Conservation (phyloP, 306 rosid species). For the Castanopsis chinensis region DNA sequence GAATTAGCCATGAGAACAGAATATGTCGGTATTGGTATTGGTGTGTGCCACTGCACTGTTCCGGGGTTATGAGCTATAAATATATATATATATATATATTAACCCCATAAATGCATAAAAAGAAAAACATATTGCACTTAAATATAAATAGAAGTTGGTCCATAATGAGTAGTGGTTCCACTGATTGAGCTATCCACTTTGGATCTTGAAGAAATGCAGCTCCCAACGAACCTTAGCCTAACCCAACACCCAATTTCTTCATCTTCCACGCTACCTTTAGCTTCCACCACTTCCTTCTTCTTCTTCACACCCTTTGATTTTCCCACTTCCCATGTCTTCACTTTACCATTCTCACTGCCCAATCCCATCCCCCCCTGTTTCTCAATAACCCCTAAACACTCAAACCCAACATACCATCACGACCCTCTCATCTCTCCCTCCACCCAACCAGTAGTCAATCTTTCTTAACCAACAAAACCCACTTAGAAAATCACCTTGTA, state of each 20-base stretch:
- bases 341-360: constrained; percentile 69
- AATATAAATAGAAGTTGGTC: constrained; percentile 41
- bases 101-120: too few relatives aligned
- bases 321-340: constrained; percentile 65
- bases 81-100: too few relatives aligned
- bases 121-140: too few relatives aligned
- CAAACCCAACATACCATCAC: constrained; percentile 47
- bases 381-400: constrained; percentile 38
- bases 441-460: constrained; percentile 20
- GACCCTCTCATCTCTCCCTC: constrained; percentile 39
- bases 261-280: constrained; percentile 29
- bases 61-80: too few relatives aligned
- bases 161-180: constrained; percentile 79
- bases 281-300: constrained; percentile 33
- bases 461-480: constrained; percentile 11
- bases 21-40: too few relatives aligned
- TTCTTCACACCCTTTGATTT: constrained; percentile 66
- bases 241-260: constrained; percentile 76
- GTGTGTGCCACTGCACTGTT: too few relatives aligned
- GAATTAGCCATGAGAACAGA: too few relatives aligned
- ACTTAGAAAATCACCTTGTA: constrained; percentile 14
- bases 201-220: constrained; percentile 99
- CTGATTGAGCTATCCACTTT: constrained; percentile 87
- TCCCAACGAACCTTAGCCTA: constrained; percentile 65
- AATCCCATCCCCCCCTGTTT: constrained; percentile 53